phyloP scores from a whole-genome alignment of 2,329 filamentous ascomycete species.

The Alternaria triticimaculans region DNA sequence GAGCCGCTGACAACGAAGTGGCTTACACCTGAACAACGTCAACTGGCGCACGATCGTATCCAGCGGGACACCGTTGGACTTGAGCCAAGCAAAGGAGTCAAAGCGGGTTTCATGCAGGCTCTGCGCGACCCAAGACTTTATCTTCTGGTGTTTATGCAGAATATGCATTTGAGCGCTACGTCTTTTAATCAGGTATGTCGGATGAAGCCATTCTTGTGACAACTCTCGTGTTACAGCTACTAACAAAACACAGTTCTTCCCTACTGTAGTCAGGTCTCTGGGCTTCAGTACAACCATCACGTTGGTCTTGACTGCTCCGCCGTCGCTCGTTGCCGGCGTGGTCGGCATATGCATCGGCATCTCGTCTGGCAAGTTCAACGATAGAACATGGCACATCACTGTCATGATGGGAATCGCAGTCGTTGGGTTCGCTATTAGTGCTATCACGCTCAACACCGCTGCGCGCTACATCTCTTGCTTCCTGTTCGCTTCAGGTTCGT shows the following conservation, averaged over 20 bases:
- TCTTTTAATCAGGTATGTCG: conserved; percentile 51
- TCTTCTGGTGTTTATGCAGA: conserved; percentile 63
- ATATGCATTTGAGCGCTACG: conserved; percentile 59
- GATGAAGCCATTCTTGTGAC: background rate
- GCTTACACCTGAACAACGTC: conserved; percentile 53
- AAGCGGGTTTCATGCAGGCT: conserved; percentile 57
- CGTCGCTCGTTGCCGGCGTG: conserved; percentile 42
- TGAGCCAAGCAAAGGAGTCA: conserved; percentile 51
- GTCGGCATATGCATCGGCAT: conserved; percentile 29
- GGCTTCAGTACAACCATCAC: conserved; percentile 41
- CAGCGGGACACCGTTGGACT: conserved; percentile 52
- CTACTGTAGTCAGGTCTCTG: conserved; percentile 40
- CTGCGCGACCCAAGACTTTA: conserved; percentile 59
- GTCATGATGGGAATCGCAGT: conserved; percentile 34
- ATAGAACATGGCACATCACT: conserved; percentile 44
- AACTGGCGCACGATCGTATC: conserved; percentile 38
- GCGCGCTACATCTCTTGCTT: conserved; percentile 9
- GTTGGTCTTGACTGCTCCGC: conserved; percentile 34
- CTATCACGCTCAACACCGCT: conserved; percentile 14
- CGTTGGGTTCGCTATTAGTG: conserved; percentile 39
- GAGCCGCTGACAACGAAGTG: conserved; percentile 49
- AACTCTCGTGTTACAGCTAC: background rate
- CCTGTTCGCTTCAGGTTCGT: conserved; percentile 8
- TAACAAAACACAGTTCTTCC: conserved; percentile 34
- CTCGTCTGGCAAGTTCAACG: conserved; percentile 35